A percentile compares a stretch with the other conserved stretches of the same genome.
These are phyloP conservation scores for Starmera dryadoides DNA, from an alignment of 805 yeast genomes.

Conservation along the genomic window DNA sequence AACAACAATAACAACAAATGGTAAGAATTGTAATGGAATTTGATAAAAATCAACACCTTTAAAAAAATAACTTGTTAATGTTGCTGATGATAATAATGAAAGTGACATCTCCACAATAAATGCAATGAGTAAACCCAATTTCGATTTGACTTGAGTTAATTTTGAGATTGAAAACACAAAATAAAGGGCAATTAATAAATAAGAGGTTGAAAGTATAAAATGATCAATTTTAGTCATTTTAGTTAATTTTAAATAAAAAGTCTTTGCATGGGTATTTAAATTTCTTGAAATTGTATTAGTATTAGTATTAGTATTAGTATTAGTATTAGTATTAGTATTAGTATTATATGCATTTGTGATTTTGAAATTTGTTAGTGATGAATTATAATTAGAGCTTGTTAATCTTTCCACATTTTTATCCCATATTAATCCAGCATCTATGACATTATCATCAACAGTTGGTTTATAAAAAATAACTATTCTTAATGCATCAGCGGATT, in stretches of 20 bases:
- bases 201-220: constrained; percentile 17
- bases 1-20: constrained; percentile 33
- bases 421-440: constrained; percentile 22
- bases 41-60: constrained; percentile 27
- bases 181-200: constrained; percentile 23
- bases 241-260: constrained; percentile 8
- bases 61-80: constrained; percentile 32
- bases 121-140: constrained; percentile 37
- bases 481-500: constrained; percentile 32
- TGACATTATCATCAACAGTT: constrained; percentile 4
- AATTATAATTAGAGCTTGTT: constrained; percentile 5
- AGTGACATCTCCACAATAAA: constrained; percentile 32
- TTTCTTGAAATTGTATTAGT: not conserved
- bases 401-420: constrained; percentile 22
- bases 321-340: not conserved
- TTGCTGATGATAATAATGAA: constrained; percentile 33
- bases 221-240: constrained; percentile 16
- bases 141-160: constrained; percentile 36
- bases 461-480: constrained; percentile 24
- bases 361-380: constrained; percentile 9
- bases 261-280: constrained; percentile 1
- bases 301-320: no score
- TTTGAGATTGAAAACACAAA: constrained; percentile 31
- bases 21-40: constrained; percentile 32
- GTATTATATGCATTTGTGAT: not conserved